These are phyloP conservation scores for Aspergillus bridgeri DNA, from an alignment of 495 filamentous ascomycete species.

Conservation along the genomic window DNA sequence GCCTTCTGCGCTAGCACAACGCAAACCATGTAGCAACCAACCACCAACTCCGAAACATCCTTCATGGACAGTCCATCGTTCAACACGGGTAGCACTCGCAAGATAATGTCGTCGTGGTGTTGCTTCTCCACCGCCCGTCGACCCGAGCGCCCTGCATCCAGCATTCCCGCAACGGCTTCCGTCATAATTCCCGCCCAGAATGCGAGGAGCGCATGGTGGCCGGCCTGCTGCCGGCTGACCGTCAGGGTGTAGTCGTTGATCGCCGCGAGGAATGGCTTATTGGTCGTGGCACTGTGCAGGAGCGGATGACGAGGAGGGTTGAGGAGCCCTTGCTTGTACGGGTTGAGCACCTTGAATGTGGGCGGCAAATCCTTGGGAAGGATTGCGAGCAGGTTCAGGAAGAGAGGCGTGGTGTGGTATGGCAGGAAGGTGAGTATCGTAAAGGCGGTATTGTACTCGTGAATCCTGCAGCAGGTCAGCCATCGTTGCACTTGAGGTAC, in stretches of 20 bases:
- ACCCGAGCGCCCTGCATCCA: constrained; percentile 71
- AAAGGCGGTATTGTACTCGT: constrained; percentile 80
- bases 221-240: constrained; percentile 60
- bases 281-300: constrained; percentile 73
- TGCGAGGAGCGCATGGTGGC: constrained; percentile 70
- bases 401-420: constrained; percentile 79
- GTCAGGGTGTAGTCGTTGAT: constrained; percentile 73
- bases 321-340: constrained; percentile 71
- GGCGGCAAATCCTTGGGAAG: constrained; percentile 67
- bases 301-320: constrained; percentile 75
- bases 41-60: constrained; percentile 67
- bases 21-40: constrained; percentile 87
- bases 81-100: constrained; percentile 69
- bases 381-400: constrained; percentile 77
- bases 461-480: constrained; percentile 60
- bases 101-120: constrained; percentile 74
- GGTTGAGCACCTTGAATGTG: constrained; percentile 78
- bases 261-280: constrained; percentile 61
- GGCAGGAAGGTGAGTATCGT: constrained; percentile 88
- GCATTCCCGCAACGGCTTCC: constrained; percentile 74
- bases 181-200: constrained; percentile 86
- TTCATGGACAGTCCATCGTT: constrained; percentile 71
- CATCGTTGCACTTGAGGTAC: not conserved
- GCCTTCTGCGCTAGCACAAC: constrained; percentile 80
- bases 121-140: constrained; percentile 61